phyloP scores from a whole-genome alignment of 2,329 filamentous ascomycete genomes.

The Aspergillus costaricaensis region DNA sequence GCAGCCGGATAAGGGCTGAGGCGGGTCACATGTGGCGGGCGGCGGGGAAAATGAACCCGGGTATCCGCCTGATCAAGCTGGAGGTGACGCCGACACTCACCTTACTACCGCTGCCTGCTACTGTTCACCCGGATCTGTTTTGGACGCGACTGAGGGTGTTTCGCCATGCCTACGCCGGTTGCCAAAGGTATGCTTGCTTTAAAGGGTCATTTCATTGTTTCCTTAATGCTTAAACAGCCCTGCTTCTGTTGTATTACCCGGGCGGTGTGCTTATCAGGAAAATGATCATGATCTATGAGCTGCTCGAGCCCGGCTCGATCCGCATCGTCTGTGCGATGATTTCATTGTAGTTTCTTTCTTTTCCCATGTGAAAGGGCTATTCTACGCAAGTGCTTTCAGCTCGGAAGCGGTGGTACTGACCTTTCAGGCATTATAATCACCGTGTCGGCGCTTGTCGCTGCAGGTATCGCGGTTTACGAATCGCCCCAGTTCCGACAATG shows the following conservation, averaged over 20 bases:
- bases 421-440: constrained; percentile 62
- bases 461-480: constrained; percentile 64
- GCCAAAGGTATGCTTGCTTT: constrained; percentile 47
- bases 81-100: neutral
- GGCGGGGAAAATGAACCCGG: constrained; percentile 16
- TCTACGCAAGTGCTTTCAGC: neutral
- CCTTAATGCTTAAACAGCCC: neutral
- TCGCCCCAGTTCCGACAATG: constrained; percentile 64
- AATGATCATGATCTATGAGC: constrained; percentile 13
- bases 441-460: constrained; percentile 62
- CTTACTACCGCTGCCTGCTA: neutral
- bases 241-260: constrained; percentile 8
- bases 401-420: constrained; percentile 17
- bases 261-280: constrained; percentile 37
- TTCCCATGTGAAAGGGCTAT: neutral
- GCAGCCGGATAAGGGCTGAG: constrained; percentile 36
- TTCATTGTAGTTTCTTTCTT: neutral
- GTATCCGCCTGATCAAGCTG: neutral
- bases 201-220: constrained; percentile 6
- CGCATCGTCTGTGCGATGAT: neutral
- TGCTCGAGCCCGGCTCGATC: neutral
- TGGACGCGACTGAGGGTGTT: constrained; percentile 7
- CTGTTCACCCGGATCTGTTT: neutral
- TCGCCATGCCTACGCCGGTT: constrained; percentile 48
- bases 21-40: constrained; percentile 32